These are phyloP conservation scores for Macrocystidia cucumis DNA, from an alignment of 1,284 basidiomycete genomes.

Conservation along the genomic window DNA sequence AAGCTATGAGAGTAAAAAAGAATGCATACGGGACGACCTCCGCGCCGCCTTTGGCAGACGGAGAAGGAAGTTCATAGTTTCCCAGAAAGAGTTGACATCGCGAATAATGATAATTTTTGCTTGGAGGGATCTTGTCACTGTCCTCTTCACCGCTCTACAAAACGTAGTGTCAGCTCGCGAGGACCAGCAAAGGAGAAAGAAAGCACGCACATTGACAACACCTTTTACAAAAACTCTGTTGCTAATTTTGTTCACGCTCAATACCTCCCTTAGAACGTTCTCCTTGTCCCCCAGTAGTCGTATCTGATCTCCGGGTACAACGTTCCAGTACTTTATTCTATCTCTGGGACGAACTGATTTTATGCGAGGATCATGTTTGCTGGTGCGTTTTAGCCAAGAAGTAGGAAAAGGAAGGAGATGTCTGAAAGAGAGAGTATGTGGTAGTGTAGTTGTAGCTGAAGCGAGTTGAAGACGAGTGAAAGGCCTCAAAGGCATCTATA, in stretches of 20 bases:
- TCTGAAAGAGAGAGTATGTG: constrained; percentile 58
- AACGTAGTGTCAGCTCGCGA: not conserved
- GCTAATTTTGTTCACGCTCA: constrained; percentile 62
- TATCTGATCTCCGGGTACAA: constrained; percentile 77
- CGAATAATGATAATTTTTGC: constrained; percentile 64
- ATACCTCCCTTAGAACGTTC: constrained; percentile 55
- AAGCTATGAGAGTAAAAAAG: constrained; percentile 4
- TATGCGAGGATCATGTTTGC: constrained; percentile 25
- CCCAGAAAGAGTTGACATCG: constrained; percentile 71
- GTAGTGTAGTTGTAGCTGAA: constrained; percentile 37
- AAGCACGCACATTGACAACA: constrained; percentile 37
- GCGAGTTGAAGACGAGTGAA: constrained; percentile 35
- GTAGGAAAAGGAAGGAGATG: constrained; percentile 55
- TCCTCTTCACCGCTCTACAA: constrained; percentile 20
- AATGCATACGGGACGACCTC: constrained; percentile 37
- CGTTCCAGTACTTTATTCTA: constrained; percentile 79
- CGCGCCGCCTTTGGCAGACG: constrained; percentile 31
- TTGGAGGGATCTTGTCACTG: constrained; percentile 19
- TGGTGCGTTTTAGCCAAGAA: constrained; percentile 26
- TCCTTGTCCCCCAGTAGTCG: constrained; percentile 58
- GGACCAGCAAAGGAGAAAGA: not conserved
- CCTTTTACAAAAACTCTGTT: constrained; percentile 67
- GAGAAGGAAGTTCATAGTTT: constrained; percentile 47
- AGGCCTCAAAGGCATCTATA: constrained; percentile 21
- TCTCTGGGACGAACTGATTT: constrained; percentile 57